Evolutionary conservation across 495 filamentous ascomycete genomes (phyloP).

Genomic region (Penicillium taxi): DNA sequence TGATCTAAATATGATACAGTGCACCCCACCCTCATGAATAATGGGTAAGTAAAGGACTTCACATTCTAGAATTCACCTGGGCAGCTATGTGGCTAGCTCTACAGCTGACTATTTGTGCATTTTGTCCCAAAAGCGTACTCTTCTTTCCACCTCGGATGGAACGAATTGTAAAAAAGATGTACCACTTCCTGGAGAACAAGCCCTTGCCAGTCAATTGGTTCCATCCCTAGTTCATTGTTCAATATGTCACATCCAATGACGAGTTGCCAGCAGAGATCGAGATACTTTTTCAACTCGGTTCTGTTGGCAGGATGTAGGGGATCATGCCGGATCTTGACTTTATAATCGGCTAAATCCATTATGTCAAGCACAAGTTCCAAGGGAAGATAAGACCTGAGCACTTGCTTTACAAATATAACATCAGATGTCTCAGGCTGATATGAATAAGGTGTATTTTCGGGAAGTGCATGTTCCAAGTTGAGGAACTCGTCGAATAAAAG

Average conservation of each 20-base stretch:
- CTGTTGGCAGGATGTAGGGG: conserved; percentile 9
- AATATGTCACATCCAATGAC: conserved; percentile 7
- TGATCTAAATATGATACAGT: no score
- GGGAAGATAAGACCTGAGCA: conserved; percentile 3
- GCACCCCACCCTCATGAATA: no score
- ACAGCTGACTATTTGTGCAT: no score
- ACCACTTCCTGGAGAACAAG: no score
- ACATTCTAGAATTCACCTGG: no score
- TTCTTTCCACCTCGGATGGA: no score
- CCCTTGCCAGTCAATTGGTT: conserved; percentile 1
- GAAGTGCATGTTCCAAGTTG: conserved; percentile 1
- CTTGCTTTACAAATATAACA: conserved; percentile 2
- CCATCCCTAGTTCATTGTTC: background rate
- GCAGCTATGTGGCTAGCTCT: no score
- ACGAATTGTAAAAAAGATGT: no score
- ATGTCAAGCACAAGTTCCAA: conserved; percentile 4
- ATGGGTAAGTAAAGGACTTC: no score
- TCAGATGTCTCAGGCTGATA: conserved; percentile 3
- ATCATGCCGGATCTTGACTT: conserved; percentile 6
- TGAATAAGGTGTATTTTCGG: no score
- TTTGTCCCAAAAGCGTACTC: no score
- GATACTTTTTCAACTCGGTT: conserved; percentile 2
- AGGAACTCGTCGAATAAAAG: conserved; percentile 9
- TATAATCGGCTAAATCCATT: conserved; percentile 9
- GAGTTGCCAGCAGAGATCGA: conserved; percentile 10